Conservation (phyloP, 2,329 filamentous ascomycete species). For the Apiospora rasikravindrae region DNA sequence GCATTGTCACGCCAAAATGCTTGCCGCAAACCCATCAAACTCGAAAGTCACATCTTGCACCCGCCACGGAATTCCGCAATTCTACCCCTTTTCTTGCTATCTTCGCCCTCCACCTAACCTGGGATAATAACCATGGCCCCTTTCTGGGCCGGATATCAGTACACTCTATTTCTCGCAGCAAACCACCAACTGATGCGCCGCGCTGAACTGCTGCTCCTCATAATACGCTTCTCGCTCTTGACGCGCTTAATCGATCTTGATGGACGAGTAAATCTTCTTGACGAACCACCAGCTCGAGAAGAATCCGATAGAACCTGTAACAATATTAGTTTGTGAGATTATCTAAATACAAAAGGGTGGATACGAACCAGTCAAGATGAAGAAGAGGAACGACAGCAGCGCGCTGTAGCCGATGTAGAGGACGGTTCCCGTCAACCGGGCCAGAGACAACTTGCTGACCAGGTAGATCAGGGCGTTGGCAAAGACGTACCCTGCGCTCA, state of each 20-base stretch:
- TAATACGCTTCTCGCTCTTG: neutral
- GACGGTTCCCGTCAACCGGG: slow-evolving; percentile 83
- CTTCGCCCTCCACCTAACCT: neutral
- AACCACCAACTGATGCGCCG: neutral
- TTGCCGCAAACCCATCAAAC: neutral
- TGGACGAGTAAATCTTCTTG: slow-evolving; percentile 92
- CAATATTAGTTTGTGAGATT: neutral
- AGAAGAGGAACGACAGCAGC: slow-evolving; percentile 88
- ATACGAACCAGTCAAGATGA: slow-evolving; percentile 88
- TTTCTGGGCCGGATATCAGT: neutral
- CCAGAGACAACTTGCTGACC: slow-evolving; percentile 84
- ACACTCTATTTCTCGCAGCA: neutral
- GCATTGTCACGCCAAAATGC: neutral
- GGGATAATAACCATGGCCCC: neutral
- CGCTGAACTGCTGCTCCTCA: neutral
- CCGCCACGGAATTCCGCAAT: neutral
- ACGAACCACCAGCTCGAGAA: slow-evolving; percentile 95
- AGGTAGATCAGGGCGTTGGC: slow-evolving; percentile 90
- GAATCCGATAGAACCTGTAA: slow-evolving; percentile 88
- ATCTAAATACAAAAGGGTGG: neutral
- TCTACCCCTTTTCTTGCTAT: neutral
- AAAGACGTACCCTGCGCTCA: slow-evolving; percentile 91
- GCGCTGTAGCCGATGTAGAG: slow-evolving; percentile 93
- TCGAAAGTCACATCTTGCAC: neutral
- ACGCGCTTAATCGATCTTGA: slow-evolving; percentile 85